Percentiles rank a stretch among this genome's conserved stretches.
Evolutionary conservation across 192 early-diverging fungal species (phyloP).

Genomic region (Backusella australiensis): DNA sequence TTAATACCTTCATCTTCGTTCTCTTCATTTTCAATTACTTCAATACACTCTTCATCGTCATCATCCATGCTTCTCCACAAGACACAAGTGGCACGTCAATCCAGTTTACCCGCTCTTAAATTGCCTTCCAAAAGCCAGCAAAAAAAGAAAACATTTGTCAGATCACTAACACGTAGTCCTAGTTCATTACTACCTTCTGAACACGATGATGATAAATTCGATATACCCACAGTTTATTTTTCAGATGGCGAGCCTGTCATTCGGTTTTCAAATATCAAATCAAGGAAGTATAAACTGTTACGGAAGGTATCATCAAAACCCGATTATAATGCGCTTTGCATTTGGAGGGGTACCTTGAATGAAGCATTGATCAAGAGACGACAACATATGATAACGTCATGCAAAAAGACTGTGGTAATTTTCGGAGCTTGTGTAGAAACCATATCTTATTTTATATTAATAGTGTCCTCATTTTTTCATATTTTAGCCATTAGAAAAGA

Average conservation of each 20-base stretch:
- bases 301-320: not conserved
- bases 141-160: not conserved
- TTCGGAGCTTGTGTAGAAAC: not conserved
- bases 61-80: not conserved
- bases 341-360: constrained; percentile 15
- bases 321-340: constrained; percentile 14
- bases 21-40: not conserved
- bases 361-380: constrained; percentile 2
- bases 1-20: not conserved
- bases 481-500: not conserved
- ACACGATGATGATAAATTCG: not conserved
- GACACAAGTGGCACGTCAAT: not conserved
- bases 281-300: not conserved
- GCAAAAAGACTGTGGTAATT: not conserved
- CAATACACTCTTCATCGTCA: not conserved
- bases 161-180: not conserved
- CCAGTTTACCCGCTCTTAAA: not conserved
- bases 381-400: not conserved
- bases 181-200: not conserved
- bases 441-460: not conserved
- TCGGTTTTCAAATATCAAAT: constrained; percentile 3
- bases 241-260: not conserved
- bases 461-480: too few species aligned
- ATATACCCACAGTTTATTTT: not conserved
- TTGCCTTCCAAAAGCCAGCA: not conserved